Conservation (phyloP, 2,329 filamentous ascomycete species). For the Diaporthe capsici region DNA sequence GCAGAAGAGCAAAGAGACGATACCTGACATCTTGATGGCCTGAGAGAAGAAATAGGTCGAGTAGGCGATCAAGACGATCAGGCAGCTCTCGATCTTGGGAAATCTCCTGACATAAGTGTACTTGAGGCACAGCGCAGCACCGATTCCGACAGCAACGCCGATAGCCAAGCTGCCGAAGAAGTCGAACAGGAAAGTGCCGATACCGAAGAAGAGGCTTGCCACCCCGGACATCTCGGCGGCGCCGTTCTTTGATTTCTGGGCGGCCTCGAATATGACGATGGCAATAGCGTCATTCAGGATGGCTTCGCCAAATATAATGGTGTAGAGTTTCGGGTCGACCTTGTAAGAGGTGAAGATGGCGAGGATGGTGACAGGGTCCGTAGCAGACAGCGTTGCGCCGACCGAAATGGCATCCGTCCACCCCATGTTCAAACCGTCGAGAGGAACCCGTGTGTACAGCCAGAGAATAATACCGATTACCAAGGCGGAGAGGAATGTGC, state of each 20-base stretch:
- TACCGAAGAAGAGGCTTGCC: slow-evolving; percentile 88
- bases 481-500: slow-evolving; percentile 97
- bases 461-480: slow-evolving; percentile 91
- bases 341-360: slow-evolving; percentile 99
- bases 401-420: slow-evolving; percentile 98
- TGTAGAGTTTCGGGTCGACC: slow-evolving; percentile 98
- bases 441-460: slow-evolving; percentile 88
- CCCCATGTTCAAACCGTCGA: slow-evolving; percentile 87
- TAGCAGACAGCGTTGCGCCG: slow-evolving; percentile 95
- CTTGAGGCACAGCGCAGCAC: slow-evolving; percentile 89
- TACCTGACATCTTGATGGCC: slow-evolving; percentile 94
- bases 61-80: slow-evolving; percentile 94
- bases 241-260: slow-evolving; percentile 89
- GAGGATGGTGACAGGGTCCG: slow-evolving; percentile 96
- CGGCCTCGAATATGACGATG: slow-evolving; percentile 98
- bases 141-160: slow-evolving; percentile 88
- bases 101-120: slow-evolving; percentile 94
- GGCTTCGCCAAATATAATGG: slow-evolving; percentile 97
- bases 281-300: slow-evolving; percentile 98
- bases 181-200: slow-evolving; percentile 93
- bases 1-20: slow-evolving; percentile 96
- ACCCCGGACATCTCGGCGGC: slow-evolving; percentile 80
- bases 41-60: slow-evolving; percentile 99
- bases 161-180: slow-evolving; percentile 96
- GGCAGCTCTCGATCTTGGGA: slow-evolving; percentile 96